Evolutionary conservation across 768 basidiomycete genomes (phyloP), one percentile per base, ranked within the genome.

Genomic region (Lyophyllum semitale): DNA sequence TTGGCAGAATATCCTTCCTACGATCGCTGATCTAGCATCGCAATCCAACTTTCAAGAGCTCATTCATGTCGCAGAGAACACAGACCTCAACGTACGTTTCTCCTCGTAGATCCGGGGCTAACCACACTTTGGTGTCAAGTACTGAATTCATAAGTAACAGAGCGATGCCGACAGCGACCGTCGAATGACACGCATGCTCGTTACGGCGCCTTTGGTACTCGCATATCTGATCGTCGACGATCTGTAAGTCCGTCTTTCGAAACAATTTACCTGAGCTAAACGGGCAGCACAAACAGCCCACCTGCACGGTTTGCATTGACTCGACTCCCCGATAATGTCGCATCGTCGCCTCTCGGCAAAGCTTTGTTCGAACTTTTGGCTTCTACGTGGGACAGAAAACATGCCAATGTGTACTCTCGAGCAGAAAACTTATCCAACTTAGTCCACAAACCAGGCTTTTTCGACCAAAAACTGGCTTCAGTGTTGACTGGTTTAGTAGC

Each of bases 201-300:
- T 87, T 30, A 75, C 79, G 11, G 77, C 78, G 3, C 87, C 88
- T 13, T 70, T 90, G 29, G 81, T 88, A 20, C 76, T 91, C 12
- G 77, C 81, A 4, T 86, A 89, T 69, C 73, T 90, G 40, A 84
- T 85, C 40, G 53, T 78, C 37, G 83, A 90, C 60, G 77, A 88
- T 54, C 63, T 85, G 89, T 87, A 61, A 64, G 86, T 70, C 6
- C 17, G 3, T 18, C 18, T 12, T 17, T 9, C 26, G 15, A 23
- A 25, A 48, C 22, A 1, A n/a, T 15, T 8, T 54, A 37, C 13
- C 18, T 29, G 47, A 18, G 4, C 30, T 49, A 26, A 49, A 32
- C 35, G n/a, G 8, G 29, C n/a, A 27, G 12, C 20, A 37, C n/a
- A 26, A n/a, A 25, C 20, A 90, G 89, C 18, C 72, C 84, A 38